Conservation (phyloP, 768 basidiomycete species). For the Lactarius trivialis region DNA sequence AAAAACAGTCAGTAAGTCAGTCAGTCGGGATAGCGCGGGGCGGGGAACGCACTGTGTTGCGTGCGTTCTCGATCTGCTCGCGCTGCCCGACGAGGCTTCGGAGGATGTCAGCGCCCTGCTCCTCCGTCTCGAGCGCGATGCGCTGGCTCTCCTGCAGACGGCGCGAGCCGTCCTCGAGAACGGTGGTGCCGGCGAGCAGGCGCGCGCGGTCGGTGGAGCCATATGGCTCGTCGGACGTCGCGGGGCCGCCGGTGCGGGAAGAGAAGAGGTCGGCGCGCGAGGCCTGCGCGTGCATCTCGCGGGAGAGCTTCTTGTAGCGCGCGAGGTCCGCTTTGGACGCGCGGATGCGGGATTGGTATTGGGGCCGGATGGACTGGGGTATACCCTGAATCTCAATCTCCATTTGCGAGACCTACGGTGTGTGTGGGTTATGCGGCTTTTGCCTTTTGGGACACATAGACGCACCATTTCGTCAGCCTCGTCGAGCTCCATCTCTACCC, state of each 20-base stretch:
- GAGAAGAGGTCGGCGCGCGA: slow-evolving; percentile 74
- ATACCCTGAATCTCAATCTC: slow-evolving; percentile 96
- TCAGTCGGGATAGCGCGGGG: not conserved
- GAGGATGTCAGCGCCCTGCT: slow-evolving; percentile 90
- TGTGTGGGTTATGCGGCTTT: not conserved
- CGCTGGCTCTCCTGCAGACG: slow-evolving; percentile 87
- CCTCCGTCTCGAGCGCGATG: slow-evolving; percentile 93
- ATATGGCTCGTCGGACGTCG: slow-evolving; percentile 78
- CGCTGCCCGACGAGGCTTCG: slow-evolving; percentile 78
- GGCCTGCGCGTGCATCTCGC: slow-evolving; percentile 62
- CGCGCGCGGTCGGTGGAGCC: slow-evolving; percentile 67
- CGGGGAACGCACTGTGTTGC: slow-evolving; percentile 64
- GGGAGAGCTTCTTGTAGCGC: slow-evolving; percentile 73
- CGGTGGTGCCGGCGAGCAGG: slow-evolving; percentile 67
- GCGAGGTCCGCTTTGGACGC: slow-evolving; percentile 69
- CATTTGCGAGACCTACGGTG: slow-evolving; percentile 99
- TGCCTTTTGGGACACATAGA: not conserved
- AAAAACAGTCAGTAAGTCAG: no score
- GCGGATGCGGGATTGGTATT: slow-evolving; percentile 70
- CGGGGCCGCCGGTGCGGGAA: slow-evolving; percentile 25
- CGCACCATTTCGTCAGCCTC: slow-evolving; percentile 96
- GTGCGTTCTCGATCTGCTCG: slow-evolving; percentile 90
- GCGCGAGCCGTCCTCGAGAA: slow-evolving; percentile 78
- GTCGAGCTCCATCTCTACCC: slow-evolving; percentile 92
- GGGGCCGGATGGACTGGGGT: slow-evolving; percentile 72